Conservation (phyloP, 805 yeast genomes). For the Metschnikowia bowlesiae region DNA sequence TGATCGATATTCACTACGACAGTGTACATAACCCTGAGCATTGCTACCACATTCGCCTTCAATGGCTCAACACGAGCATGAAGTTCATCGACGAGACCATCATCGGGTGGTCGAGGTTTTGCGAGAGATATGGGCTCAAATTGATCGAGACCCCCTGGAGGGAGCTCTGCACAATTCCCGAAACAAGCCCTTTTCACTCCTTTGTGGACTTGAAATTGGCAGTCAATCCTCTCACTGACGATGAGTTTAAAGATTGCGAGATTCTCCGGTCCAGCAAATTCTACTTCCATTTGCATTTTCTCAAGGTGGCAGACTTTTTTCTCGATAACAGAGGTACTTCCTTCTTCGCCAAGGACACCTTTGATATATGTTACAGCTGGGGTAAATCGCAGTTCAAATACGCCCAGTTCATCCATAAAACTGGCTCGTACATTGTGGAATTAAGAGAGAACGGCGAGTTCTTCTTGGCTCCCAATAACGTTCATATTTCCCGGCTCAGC, state of each 20-base stretch:
- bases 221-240: conserved; percentile 67
- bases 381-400: conserved; percentile 77
- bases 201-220: conserved; percentile 64
- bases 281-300: conserved; percentile 72
- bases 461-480: conserved; percentile 81
- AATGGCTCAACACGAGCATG: conserved; percentile 91
- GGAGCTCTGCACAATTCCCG: conserved; percentile 74
- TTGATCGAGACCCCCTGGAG: conserved; percentile 87
- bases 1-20: conserved; percentile 82
- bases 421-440: conserved; percentile 90
- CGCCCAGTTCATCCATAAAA: conserved; percentile 83
- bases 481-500: conserved; percentile 71
- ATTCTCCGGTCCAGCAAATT: conserved; percentile 51
- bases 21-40: conserved; percentile 91
- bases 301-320: conserved; percentile 68
- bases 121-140: conserved; percentile 78
- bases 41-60: conserved; percentile 84
- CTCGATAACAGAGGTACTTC: conserved; percentile 75
- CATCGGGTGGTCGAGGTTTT: conserved; percentile 71
- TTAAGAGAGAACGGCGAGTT: conserved; percentile 72
- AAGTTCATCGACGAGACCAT: conserved; percentile 69
- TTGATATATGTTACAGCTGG: conserved; percentile 85
- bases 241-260: conserved; percentile 41
- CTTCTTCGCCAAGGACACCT: conserved; percentile 48
- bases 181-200: conserved; percentile 82